Percentiles rank a stretch among this genome's conserved stretches.
These are phyloP conservation scores for Trichoderma erinaceum DNA, from an alignment of 495 filamentous ascomycete genomes.

Conservation along the genomic window DNA sequence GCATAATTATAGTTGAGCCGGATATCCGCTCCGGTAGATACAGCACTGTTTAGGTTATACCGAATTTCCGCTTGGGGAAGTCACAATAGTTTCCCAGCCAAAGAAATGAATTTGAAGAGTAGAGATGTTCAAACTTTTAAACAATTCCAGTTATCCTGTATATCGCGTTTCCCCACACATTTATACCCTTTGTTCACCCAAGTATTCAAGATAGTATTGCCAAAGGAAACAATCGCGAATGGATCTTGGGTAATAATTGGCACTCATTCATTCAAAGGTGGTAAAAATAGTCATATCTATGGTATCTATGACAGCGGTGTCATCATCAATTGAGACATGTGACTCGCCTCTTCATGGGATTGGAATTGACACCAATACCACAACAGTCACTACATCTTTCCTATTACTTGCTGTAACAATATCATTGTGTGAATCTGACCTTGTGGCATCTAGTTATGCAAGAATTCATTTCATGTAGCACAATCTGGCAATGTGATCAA, in stretches of 20 bases:
- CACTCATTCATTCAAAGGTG: background rate
- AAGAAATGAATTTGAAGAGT: background rate
- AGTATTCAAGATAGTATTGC: background rate
- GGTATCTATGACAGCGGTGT: background rate
- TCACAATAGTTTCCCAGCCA: background rate
- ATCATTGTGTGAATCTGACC: background rate
- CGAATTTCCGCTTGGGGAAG: background rate
- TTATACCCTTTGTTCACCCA: background rate
- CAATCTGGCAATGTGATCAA: background rate
- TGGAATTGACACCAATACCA: conserved; percentile 3
- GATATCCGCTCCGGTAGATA: background rate
- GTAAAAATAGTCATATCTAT: background rate
- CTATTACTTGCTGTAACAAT: background rate
- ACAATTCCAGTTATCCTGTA: background rate
- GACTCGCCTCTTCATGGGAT: background rate
- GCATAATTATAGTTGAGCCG: conserved; percentile 2
- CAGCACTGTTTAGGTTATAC: background rate
- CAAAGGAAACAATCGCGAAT: background rate
- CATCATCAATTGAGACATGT: background rate
- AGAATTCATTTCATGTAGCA: background rate
- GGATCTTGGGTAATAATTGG: background rate
- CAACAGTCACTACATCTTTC: background rate
- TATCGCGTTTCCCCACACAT: background rate
- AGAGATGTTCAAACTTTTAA: background rate
- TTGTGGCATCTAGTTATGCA: background rate